These are phyloP conservation scores for Trichoderma gamsii DNA, from an alignment of 495 filamentous ascomycete species.

Conservation along the genomic window DNA sequence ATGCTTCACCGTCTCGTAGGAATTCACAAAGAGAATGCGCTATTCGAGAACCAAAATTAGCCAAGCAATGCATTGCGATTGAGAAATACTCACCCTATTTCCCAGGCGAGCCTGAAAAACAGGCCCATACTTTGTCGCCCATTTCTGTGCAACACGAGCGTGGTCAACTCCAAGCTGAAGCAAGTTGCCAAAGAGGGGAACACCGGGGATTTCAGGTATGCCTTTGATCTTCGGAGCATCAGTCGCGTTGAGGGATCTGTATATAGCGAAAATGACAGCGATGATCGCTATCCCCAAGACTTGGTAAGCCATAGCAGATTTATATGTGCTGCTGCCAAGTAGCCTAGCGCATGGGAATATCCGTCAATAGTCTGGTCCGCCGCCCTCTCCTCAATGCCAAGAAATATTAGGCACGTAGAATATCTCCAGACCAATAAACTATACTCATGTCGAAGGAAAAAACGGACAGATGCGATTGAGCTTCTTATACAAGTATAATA, in stretches of 20 bases:
- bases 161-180: slow-evolving; percentile 53
- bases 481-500: neutral
- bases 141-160: slow-evolving; percentile 46
- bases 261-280: slow-evolving; percentile 43
- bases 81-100: slow-evolving; percentile 44
- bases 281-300: slow-evolving; percentile 38
- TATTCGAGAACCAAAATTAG: slow-evolving; percentile 21
- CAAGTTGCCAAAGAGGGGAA: slow-evolving; percentile 59
- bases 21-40: slow-evolving; percentile 65
- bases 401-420: no score
- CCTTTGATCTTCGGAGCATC: slow-evolving; percentile 59
- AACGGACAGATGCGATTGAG: neutral
- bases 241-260: slow-evolving; percentile 51
- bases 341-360: neutral
- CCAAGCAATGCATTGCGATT: neutral
- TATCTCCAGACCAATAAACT: neutral
- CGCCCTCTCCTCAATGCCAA: neutral
- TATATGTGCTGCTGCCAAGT: neutral
- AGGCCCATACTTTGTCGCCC: slow-evolving; percentile 57
- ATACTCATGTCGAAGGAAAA: neutral
- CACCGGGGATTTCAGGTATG: slow-evolving; percentile 56
- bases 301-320: slow-evolving; percentile 36
- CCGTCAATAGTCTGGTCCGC: neutral
- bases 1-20: slow-evolving; percentile 59
- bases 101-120: slow-evolving; percentile 65